phyloP scores from a whole-genome alignment of 2,329 filamentous ascomycete genomes.

The Penicillium paneum region DNA sequence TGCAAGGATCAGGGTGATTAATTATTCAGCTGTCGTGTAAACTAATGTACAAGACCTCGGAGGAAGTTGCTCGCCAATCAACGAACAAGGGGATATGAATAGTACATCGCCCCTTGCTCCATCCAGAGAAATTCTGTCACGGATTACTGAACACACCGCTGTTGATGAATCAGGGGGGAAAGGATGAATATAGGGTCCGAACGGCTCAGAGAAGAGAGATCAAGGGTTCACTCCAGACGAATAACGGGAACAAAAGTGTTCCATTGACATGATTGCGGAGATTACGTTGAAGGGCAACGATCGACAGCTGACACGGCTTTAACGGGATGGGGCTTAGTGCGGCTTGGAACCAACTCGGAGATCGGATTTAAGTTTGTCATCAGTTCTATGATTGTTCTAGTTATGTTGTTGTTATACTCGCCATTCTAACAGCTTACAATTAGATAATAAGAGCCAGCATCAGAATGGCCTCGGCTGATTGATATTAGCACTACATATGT shows the following conservation, averaged over 20 bases:
- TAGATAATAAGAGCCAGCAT: not conserved
- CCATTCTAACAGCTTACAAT: not conserved
- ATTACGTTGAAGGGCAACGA: not conserved
- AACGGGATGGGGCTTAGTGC: conserved; percentile 1
- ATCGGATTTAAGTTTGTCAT: conserved; percentile 4
- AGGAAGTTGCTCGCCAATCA: not conserved
- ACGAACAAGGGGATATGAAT: not conserved
- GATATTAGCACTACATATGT: not conserved
- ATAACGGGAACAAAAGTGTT: not conserved
- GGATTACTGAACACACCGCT: not conserved
- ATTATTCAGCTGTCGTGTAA: not conserved
- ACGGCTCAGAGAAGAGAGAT: not conserved
- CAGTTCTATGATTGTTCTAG: not conserved
- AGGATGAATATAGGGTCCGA: not conserved
- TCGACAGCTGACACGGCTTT: conserved; percentile 2
- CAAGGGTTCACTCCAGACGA: not conserved
- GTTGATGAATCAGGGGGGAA: not conserved
- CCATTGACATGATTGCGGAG: not conserved
- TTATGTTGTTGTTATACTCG: not conserved
- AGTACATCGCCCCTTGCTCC: conserved; percentile 4
- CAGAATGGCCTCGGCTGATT: not conserved
- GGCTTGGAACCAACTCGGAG: not conserved
- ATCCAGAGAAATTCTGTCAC: not conserved
- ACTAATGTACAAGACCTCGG: not conserved
- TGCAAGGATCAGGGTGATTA: conserved; percentile 2